Percentiles rank a stretch among this genome's conserved stretches.
phyloP scores from a whole-genome alignment of 805 yeast species.

The Suhomyces faveliae region DNA sequence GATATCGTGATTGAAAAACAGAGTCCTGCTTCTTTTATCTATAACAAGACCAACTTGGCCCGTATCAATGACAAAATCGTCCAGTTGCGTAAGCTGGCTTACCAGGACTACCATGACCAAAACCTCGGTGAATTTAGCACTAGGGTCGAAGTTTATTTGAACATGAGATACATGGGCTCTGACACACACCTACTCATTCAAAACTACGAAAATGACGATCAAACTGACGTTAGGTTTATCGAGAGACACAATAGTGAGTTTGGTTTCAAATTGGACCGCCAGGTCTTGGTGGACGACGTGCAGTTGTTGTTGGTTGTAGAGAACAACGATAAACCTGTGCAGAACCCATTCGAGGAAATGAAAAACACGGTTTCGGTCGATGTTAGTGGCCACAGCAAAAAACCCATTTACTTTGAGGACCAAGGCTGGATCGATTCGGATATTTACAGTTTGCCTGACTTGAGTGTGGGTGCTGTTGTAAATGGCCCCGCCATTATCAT shows the following conservation, averaged over 20 bases:
- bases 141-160: constrained; percentile 61
- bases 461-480: constrained; percentile 22
- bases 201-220: constrained; percentile 20
- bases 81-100: constrained; percentile 43
- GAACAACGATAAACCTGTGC: constrained; percentile 11
- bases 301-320: constrained; percentile 26
- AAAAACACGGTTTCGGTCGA: background rate
- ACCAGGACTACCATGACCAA: constrained; percentile 43
- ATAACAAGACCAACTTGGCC: constrained; percentile 23
- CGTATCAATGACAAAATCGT: constrained; percentile 47
- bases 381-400: background rate
- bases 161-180: constrained; percentile 84
- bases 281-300: constrained; percentile 37
- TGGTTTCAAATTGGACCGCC: constrained; percentile 36
- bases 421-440: constrained; percentile 43
- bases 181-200: constrained; percentile 81
- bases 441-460: constrained; percentile 21
- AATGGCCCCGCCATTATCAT: constrained; percentile 35
- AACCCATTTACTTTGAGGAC: constrained; percentile 53
- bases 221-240: constrained; percentile 25
- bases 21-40: constrained; percentile 31
- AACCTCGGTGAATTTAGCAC: constrained; percentile 47
- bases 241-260: constrained; percentile 33
- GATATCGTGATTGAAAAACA: constrained; percentile 39
- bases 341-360: constrained; percentile 20